Percentiles rank a stretch among this genome's conserved stretches.
phyloP scores from a whole-genome alignment of 2,329 filamentous ascomycete species.

The Fusarium beomiforme region DNA sequence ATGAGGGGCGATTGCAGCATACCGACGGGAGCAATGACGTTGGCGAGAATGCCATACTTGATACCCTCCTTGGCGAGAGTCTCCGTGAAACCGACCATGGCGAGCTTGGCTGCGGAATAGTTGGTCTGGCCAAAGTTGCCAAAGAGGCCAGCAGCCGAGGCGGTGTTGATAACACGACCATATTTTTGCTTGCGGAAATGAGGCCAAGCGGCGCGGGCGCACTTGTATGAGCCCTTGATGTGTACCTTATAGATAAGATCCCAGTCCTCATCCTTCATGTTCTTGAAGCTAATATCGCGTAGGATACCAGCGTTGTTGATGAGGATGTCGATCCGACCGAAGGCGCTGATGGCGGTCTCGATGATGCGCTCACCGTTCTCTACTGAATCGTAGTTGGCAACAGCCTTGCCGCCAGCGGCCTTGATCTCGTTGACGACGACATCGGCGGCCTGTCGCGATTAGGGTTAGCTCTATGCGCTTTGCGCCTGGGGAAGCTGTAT shows the following conservation, averaged over 20 bases:
- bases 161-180: slow-evolving; percentile 94
- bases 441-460: slow-evolving; percentile 75
- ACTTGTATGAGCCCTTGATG: slow-evolving; percentile 94
- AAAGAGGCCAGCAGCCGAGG: slow-evolving; percentile 94
- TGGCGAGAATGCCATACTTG: slow-evolving; percentile 97
- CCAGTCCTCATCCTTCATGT: slow-evolving; percentile 98
- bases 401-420: slow-evolving; percentile 90
- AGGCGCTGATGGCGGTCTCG: slow-evolving; percentile 82
- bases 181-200: slow-evolving; percentile 99
- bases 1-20: slow-evolving; percentile 29
- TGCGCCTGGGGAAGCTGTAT: background rate
- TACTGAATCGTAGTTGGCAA: slow-evolving; percentile 97
- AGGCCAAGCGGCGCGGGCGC: slow-evolving; percentile 92
- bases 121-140: slow-evolving; percentile 96
- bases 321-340: slow-evolving; percentile 90
- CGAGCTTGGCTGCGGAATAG: slow-evolving; percentile 96
- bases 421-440: slow-evolving; percentile 85
- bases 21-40: slow-evolving; percentile 90
- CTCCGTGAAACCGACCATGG: slow-evolving; percentile 96
- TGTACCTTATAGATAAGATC: slow-evolving; percentile 94
- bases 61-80: slow-evolving; percentile 95
- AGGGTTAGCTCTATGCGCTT: slow-evolving; percentile 36
- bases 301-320: slow-evolving; percentile 99
- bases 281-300: slow-evolving; percentile 96
- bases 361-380: slow-evolving; percentile 95